Conservation (phyloP, 768 basidiomycete species). For the Psilocybe cyanescens region DNA sequence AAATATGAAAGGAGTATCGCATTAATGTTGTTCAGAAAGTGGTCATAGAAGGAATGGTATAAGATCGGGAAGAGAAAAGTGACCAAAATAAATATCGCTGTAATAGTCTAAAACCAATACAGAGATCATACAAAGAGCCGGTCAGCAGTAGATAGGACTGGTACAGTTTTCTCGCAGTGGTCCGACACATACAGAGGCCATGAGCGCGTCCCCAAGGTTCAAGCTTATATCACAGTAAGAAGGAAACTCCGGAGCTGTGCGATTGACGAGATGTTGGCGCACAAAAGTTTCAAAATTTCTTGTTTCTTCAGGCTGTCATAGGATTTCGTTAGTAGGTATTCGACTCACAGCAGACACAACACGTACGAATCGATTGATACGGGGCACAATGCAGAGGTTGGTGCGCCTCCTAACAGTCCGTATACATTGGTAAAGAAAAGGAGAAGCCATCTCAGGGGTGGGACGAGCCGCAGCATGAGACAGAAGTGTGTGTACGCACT, state of each 20-base stretch:
- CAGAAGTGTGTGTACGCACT: conserved; percentile 6
- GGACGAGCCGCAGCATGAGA: conserved; percentile 5
- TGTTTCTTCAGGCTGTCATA: not conserved
- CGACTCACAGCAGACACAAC: not conserved
- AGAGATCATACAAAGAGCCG: no score
- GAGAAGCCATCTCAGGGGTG: not conserved
- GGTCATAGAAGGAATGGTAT: no score
- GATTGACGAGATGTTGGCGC: not conserved
- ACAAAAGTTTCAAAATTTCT: not conserved
- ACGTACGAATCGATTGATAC: not conserved
- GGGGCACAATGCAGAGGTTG: not conserved
- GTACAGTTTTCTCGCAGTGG: not conserved
- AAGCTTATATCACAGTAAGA: not conserved
- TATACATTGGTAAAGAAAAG: conserved; percentile 3
- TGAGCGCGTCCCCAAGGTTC: conserved; percentile 1
- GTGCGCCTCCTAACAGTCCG: not conserved
- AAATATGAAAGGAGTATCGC: no score
- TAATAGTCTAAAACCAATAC: no score
- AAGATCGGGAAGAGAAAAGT: no score
- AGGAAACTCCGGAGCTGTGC: not conserved
- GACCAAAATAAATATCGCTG: no score
- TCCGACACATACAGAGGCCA: conserved; percentile 2
- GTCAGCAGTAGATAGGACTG: no score
- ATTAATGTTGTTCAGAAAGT: no score
- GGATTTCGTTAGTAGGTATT: not conserved